phyloP scores from a whole-genome alignment of 208 protist species.

The Trypanosoma avium region DNA sequence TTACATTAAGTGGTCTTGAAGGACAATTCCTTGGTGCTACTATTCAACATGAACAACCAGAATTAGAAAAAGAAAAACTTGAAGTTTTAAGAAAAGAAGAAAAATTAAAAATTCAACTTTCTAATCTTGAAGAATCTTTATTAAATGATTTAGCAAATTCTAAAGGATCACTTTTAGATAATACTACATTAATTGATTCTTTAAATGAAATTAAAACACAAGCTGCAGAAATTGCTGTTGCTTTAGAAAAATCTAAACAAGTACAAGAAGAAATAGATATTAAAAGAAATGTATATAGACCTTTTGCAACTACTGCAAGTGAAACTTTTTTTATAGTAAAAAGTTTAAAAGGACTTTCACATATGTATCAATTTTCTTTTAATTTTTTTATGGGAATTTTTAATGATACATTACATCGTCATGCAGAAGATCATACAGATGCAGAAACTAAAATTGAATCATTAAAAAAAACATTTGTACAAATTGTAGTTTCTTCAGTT shows the following conservation, averaged over 20 bases:
- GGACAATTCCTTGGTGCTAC: constrained; percentile 97
- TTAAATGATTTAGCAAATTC: constrained; percentile 92
- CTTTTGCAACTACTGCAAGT: constrained; percentile 90
- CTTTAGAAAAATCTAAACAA: constrained; percentile 86
- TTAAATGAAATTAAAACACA: constrained; percentile 96
- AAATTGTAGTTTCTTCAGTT: constrained; percentile 78
- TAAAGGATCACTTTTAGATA: constrained; percentile 96
- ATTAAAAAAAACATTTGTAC: constrained; percentile 80
- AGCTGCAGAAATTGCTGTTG: constrained; percentile 81
- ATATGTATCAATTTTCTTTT: constrained; percentile 98
- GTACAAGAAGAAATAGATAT: constrained; percentile 92
- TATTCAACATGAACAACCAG: constrained; percentile 97
- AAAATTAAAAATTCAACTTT: constrained; percentile 93
- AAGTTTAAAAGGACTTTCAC: constrained; percentile 87
- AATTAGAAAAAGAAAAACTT: constrained; percentile 94
- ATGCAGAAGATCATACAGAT: constrained; percentile 75
- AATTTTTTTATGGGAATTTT: constrained; percentile 90
- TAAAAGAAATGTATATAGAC: constrained; percentile 95
- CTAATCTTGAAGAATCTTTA: constrained; percentile 92
- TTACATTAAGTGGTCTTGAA: constrained; percentile 96
- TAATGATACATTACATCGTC: constrained; percentile 52
- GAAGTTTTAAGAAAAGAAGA: constrained; percentile 95
- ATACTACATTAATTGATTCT: constrained; percentile 93
- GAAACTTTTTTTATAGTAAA: constrained; percentile 94
- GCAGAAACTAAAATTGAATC: constrained; percentile 84